Evolutionary conservation across 208 protist genomes (phyloP).

Genomic region (Wallacemonas rigidus): DNA sequence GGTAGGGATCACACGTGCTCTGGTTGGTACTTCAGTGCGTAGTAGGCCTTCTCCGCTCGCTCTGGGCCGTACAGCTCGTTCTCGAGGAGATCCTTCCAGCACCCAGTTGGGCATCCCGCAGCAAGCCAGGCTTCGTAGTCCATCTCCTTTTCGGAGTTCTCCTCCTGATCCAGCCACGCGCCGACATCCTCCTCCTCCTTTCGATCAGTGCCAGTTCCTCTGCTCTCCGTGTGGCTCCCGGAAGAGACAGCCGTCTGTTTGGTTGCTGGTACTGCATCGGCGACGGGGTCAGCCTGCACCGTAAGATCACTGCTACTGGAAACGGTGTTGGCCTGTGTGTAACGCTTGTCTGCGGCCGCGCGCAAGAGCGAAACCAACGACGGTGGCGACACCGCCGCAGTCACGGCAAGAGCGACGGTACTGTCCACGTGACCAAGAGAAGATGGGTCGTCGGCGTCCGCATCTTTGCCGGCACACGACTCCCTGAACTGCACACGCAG

Average conservation of each 20-base stretch:
- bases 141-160: not conserved
- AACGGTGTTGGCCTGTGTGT: not conserved
- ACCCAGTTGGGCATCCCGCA: slow-evolving; percentile 45
- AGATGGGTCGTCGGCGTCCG: not conserved
- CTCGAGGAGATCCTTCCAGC: slow-evolving; percentile 54
- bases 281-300: too few relatives aligned
- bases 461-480: not conserved
- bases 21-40: slow-evolving; percentile 55
- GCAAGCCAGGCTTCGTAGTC: slow-evolving; percentile 64
- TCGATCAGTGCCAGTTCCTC: not conserved
- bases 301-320: too few relatives aligned
- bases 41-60: slow-evolving; percentile 47
- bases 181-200: slow-evolving; percentile 10
- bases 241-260: too few relatives aligned
- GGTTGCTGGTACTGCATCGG: too few relatives aligned
- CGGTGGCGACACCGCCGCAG: not conserved
- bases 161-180: slow-evolving; percentile 15
- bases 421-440: not conserved
- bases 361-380: not conserved
- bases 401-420: slow-evolving; percentile 7
- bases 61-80: slow-evolving; percentile 65
- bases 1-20: not conserved
- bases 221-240: too few relatives aligned
- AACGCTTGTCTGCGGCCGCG: slow-evolving; percentile 8
- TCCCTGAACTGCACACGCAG: not conserved